Percentiles rank a stretch among this genome's conserved stretches.
Conservation (phyloP, 2,329 filamentous ascomycete genomes). For the Fusarium tupiense region DNA sequence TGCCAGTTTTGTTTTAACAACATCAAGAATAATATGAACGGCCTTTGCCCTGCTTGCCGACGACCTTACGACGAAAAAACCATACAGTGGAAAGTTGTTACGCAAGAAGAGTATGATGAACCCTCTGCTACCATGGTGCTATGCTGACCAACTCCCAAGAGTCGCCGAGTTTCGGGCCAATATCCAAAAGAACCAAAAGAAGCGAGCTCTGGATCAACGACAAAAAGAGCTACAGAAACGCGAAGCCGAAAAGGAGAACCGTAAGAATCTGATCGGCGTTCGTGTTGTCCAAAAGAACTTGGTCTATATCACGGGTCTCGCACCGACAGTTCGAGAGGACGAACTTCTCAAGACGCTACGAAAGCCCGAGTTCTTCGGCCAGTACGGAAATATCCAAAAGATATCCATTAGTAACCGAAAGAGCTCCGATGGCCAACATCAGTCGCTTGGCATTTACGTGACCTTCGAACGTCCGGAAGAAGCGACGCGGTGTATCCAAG, state of each 20-base stretch:
- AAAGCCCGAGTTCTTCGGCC: conserved; percentile 93
- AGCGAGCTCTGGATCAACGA: conserved; percentile 80
- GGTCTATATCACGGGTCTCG: conserved; percentile 95
- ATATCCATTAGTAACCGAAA: conserved; percentile 98
- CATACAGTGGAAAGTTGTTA: conserved; percentile 96
- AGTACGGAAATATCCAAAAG: conserved; percentile 98
- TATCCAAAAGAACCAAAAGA: conserved; percentile 91
- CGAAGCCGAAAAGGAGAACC: conserved; percentile 93
- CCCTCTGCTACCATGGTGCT: background rate
- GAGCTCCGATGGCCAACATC: conserved; percentile 76
- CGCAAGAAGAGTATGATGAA: conserved; percentile 84
- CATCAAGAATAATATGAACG: conserved; percentile 97
- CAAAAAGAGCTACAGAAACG: conserved; percentile 97
- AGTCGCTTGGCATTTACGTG: conserved; percentile 97
- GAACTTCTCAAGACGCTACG: conserved; percentile 90
- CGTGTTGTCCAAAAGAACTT: conserved; percentile 98
- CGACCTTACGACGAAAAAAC: conserved; percentile 96
- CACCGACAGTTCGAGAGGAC: conserved; percentile 90
- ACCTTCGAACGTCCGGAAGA: conserved; percentile 94
- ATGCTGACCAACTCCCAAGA: conserved; percentile 54
- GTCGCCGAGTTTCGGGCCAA: conserved; percentile 80
- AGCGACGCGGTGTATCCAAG: conserved; percentile 87
- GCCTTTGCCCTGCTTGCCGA: conserved; percentile 95
- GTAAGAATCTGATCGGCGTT: conserved; percentile 94
- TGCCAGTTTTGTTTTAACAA: conserved; percentile 99